Conservation (phyloP, 78 protist genomes). For the Salpingoeca rosetta region DNA sequence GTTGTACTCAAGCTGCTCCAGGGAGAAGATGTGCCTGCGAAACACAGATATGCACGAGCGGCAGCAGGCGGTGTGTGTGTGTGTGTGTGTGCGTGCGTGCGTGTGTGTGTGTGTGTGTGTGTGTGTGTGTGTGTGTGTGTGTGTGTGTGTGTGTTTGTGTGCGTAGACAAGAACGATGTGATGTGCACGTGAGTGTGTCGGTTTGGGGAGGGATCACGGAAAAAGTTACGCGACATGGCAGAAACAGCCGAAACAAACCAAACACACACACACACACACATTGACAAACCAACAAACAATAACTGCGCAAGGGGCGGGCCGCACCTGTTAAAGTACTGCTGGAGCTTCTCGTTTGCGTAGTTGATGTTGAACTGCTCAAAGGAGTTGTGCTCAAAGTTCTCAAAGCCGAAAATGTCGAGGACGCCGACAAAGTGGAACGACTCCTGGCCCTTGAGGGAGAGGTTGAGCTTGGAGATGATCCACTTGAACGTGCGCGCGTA, state of each 20-base stretch:
- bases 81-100: too few relatives aligned
- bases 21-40: slow-evolving; percentile 7
- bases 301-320: slow-evolving; percentile 24
- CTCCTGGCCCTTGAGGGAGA: not conserved
- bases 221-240: too few relatives aligned
- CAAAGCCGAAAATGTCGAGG: slow-evolving; percentile 85
- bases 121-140: too few relatives aligned
- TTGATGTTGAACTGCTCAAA: slow-evolving; percentile 68
- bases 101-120: too few relatives aligned
- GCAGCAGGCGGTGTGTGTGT: too few relatives aligned
- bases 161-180: too few relatives aligned
- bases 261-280: too few relatives aligned
- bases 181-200: not conserved
- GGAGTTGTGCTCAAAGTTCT: slow-evolving; percentile 37
- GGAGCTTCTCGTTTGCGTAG: slow-evolving; percentile 67
- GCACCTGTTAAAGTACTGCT: slow-evolving; percentile 44
- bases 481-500: slow-evolving; percentile 62
- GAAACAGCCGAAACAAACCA: not conserved
- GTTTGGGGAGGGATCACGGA: too few relatives aligned
- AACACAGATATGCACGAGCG: too few relatives aligned
- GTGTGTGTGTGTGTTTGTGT: not conserved
- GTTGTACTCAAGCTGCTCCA: slow-evolving; percentile 14
- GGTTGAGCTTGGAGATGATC: slow-evolving; percentile 43
- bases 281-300: not conserved
- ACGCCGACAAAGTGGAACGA: slow-evolving; percentile 40